These are phyloP conservation scores for Gaertneriomyces semiglobifer DNA, from an alignment of 192 early-diverging fungal genomes.

Conservation along the genomic window DNA sequence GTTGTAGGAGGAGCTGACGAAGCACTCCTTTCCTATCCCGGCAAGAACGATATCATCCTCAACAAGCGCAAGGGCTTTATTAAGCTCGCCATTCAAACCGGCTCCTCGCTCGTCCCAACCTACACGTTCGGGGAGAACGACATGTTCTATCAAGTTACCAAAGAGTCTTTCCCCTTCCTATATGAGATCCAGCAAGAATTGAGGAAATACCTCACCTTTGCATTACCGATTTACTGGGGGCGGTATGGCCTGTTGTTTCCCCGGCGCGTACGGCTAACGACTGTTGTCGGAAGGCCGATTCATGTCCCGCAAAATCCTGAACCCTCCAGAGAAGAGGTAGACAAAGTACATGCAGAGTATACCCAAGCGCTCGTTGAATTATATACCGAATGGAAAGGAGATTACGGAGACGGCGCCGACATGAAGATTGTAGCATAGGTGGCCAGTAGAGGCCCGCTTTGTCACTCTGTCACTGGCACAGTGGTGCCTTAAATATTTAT, in stretches of 20 bases:
- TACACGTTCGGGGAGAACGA: conserved; percentile 83
- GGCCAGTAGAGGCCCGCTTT: neutral
- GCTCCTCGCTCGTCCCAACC: conserved; percentile 75
- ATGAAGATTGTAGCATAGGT: conserved; percentile 25
- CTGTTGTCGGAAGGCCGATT: conserved; percentile 34
- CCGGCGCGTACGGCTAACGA: conserved; percentile 4
- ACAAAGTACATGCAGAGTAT: conserved; percentile 24
- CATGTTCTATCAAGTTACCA: conserved; percentile 21
- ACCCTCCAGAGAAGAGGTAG: conserved; percentile 32
- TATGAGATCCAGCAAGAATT: conserved; percentile 5
- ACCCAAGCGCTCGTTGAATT: conserved; percentile 13
- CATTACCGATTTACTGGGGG: conserved; percentile 17
- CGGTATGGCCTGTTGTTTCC: conserved; percentile 15
- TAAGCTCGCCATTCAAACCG: conserved; percentile 78
- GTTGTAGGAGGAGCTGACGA: conserved; percentile 42
- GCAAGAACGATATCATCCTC: conserved; percentile 41
- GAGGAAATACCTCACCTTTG: conserved; percentile 9
- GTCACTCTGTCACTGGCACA: no score
- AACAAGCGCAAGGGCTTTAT: conserved; percentile 60
- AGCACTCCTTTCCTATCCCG: conserved; percentile 30
- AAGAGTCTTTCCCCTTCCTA: conserved; percentile 9
- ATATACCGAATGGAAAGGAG: conserved; percentile 33
- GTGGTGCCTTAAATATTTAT: no score
- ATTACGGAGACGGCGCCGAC: conserved; percentile 18
- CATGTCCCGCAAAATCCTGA: conserved; percentile 14